Evolutionary conservation across 139 green algal species (phyloP), one percentile per base, ranked within the genome.

Genomic region (Edaphochlamys debaryana): DNA sequence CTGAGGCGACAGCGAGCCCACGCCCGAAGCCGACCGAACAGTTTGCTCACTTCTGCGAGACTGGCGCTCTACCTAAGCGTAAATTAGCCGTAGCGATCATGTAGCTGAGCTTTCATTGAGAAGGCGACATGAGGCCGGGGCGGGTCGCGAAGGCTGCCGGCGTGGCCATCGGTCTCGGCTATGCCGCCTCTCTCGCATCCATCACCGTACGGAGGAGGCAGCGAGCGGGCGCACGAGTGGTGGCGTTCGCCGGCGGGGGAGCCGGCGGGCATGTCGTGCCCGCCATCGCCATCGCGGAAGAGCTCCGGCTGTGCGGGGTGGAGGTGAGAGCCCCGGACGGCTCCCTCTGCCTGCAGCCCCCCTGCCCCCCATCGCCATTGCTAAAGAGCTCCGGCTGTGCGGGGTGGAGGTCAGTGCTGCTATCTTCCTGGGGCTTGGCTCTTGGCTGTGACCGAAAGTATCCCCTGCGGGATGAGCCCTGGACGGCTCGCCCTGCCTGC

Each of bases 331-430:
- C 8, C 17, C 20, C 1, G 15, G 9, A 38, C 19, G 30, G n/a
- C n/a, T n/a, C n/a, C n/a, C n/a, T n/a, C n/a, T n/a, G n/a, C n/a
- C n/a, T n/a, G n/a, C n/a, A n/a, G n/a, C n/a, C n/a, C n/a, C n/a
- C n/a, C n/a, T 36, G 25, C 77, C 77, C 11, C 63, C 77, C 1
- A 4, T 84, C 1, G 64, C 78, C 4, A 76, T 84, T 25, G 78
- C 78, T 0, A 36, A 58, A 36, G 37, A 58, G 13, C 66, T 84
- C 2, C 41, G 20, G 2, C 15, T 30, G 0, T 9, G 32, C 22
- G 76, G 54, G 25, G 34, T 73, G 9, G 42, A 82, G 76, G 76
- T 82, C 32, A 23, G 48, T n/a, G n/a, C n/a, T n/a, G n/a, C n/a
- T n/a, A n/a, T n/a, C n/a, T n/a, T n/a, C n/a, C n/a, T n/a, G n/a